A percentile compares a stretch with the other conserved stretches of the same genome.
These are phyloP conservation scores for Hyphopichia buzzinii DNA, from an alignment of 1,139 yeast species.

Conservation along the genomic window DNA sequence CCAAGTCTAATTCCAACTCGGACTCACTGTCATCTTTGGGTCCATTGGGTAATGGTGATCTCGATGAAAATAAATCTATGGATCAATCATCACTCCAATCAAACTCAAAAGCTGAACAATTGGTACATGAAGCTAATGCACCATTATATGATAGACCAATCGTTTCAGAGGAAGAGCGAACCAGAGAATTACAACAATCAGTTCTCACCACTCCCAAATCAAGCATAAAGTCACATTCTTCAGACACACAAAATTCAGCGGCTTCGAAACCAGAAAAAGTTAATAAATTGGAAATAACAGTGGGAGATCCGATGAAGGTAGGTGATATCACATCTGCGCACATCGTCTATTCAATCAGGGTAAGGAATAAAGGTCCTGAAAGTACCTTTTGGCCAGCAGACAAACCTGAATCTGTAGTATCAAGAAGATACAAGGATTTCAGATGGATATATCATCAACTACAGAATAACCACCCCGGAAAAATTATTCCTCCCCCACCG, in stretches of 20 bases:
- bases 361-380: constrained; percentile 40
- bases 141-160: constrained; percentile 48
- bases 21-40: constrained; percentile 30
- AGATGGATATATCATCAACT: constrained; percentile 87
- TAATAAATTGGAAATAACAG: constrained; percentile 57
- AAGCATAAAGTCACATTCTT: constrained; percentile 1
- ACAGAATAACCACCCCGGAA: constrained; percentile 84
- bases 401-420: constrained; percentile 46
- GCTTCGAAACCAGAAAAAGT: constrained; percentile 4
- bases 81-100: constrained; percentile 16
- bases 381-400: constrained; percentile 16
- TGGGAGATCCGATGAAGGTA: constrained; percentile 89
- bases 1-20: neutral
- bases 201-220: neutral
- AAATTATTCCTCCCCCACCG: constrained; percentile 95
- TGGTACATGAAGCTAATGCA: constrained; percentile 36
- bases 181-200: constrained; percentile 9
- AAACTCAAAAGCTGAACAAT: constrained; percentile 18
- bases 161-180: constrained; percentile 15
- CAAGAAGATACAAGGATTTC: constrained; percentile 81
- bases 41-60: constrained; percentile 33
- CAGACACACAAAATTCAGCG: constrained; percentile 5
- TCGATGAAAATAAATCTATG: constrained; percentile 12
- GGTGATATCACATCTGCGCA: constrained; percentile 90
- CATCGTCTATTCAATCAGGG: constrained; percentile 77